Conservation (phyloP, 1,139 yeast species). For the Saccharomycopsis phalli region DNA sequence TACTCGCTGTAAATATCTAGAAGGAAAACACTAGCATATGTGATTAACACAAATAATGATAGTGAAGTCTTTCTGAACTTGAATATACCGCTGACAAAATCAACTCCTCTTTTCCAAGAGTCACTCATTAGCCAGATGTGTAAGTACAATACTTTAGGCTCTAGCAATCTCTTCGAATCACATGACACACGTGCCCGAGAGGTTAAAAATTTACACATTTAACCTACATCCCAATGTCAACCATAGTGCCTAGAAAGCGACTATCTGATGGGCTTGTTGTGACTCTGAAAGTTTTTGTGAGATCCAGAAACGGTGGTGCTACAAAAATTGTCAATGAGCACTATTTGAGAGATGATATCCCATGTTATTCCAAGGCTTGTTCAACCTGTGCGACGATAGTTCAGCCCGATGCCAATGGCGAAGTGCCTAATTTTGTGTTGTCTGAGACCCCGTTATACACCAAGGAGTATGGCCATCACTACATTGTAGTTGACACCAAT, state of each 20-base stretch:
- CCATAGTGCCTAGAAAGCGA: conserved; percentile 32
- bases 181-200: too few species aligned
- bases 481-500: conserved; percentile 80
- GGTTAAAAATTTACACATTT: too few species aligned
- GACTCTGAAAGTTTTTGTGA: conserved; percentile 84
- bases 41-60: conserved; percentile 39
- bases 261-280: conserved; percentile 54
- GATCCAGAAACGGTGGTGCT: conserved; percentile 86
- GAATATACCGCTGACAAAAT: conserved; percentile 27
- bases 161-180: too few species aligned
- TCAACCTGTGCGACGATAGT: conserved; percentile 38
- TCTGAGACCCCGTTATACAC: conserved; percentile 42
- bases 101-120: not conserved
- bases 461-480: conserved; percentile 49
- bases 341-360: conserved; percentile 83
- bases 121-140: too few species aligned
- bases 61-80: conserved; percentile 56
- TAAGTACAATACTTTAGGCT: too few species aligned
- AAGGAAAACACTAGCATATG: conserved; percentile 32
- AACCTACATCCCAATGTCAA: too few species aligned
- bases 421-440: conserved; percentile 41
- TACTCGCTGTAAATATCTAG: conserved; percentile 28
- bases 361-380: conserved; percentile 77
- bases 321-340: conserved; percentile 90
- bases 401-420: conserved; percentile 47